A percentile compares a stretch with the other conserved stretches of the same genome.
Conservation (phyloP, 2,329 filamentous ascomycete species). For the Pseudopithomyces maydicus region DNA sequence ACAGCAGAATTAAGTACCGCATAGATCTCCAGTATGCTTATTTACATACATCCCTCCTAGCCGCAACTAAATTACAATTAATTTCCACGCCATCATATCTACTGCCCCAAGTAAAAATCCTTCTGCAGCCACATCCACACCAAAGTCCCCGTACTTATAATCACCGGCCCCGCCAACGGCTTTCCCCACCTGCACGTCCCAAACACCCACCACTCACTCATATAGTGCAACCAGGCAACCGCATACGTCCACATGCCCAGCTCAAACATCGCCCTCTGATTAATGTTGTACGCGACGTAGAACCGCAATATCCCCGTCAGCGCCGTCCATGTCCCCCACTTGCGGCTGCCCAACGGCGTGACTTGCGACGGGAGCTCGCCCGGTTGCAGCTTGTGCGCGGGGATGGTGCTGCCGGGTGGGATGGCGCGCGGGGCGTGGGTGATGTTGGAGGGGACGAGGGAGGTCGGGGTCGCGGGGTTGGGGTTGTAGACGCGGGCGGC, state of each 20-base stretch:
- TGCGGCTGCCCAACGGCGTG: conserved; percentile 75
- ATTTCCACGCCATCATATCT: not conserved
- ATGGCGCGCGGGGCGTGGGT: conserved; percentile 46
- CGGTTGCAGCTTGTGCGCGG: not conserved
- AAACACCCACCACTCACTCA: conserved; percentile 79
- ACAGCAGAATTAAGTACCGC: too few relatives aligned
- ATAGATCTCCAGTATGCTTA: too few relatives aligned
- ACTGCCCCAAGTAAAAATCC: conserved; percentile 64
- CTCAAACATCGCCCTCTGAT: conserved; percentile 74
- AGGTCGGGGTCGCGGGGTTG: conserved; percentile 50
- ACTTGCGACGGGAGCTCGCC: conserved; percentile 54
- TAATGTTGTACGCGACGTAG: conserved; percentile 83
- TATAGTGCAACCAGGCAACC: conserved; percentile 78
- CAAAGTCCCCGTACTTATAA: conserved; percentile 60
- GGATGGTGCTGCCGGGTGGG: conserved; percentile 37
- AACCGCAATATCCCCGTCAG: conserved; percentile 76
- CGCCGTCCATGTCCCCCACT: conserved; percentile 89
- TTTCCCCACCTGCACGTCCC: conserved; percentile 71
- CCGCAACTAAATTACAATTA: too few relatives aligned
- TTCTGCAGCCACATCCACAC: conserved; percentile 72
- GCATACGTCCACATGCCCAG: conserved; percentile 82
- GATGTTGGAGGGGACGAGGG: conserved; percentile 39
- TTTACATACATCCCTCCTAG: too few relatives aligned
- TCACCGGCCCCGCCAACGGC: conserved; percentile 63
- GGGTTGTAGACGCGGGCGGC: conserved; percentile 86